phyloP scores from a whole-genome alignment of 176 grass and related monocot genomes.

The Canna indica region DNA sequence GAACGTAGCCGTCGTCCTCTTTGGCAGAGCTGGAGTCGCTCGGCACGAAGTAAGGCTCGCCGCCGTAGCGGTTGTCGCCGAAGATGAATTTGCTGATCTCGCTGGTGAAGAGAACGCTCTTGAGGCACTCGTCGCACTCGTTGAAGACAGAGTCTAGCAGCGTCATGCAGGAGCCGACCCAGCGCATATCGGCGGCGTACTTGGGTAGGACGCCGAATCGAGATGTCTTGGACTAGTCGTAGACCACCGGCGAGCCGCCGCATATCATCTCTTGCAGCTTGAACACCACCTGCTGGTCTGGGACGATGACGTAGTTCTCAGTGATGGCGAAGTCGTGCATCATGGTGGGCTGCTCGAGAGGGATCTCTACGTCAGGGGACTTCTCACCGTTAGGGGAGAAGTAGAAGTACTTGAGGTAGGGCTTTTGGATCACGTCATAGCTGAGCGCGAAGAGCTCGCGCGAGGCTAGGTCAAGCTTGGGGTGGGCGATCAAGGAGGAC shows the following conservation, averaged over 20 bases:
- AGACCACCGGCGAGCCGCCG: constrained; percentile 72
- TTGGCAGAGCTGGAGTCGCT: constrained; percentile 2
- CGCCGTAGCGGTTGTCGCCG: constrained; percentile 44
- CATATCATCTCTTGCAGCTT: too few relatives aligned
- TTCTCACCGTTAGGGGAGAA: constrained; percentile 55
- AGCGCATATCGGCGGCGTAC: constrained; percentile 39
- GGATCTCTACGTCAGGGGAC: constrained; percentile 52
- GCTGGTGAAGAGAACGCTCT: too few relatives aligned
- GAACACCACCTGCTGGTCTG: constrained; percentile 88
- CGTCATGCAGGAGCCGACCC: constrained; percentile 91
- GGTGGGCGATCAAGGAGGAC: constrained; percentile 75
- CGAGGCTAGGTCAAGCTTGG: constrained; percentile 67
- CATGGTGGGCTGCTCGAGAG: too few relatives aligned
- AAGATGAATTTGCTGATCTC: too few relatives aligned
- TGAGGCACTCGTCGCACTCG: too few relatives aligned
- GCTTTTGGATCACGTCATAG: constrained; percentile 54
- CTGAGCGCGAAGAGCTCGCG: too few relatives aligned
- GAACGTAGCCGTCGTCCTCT: constrained; percentile 71
- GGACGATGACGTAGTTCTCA: constrained; percentile 52
- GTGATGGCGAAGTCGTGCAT: constrained; percentile 88
- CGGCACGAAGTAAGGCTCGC: constrained; percentile 69
- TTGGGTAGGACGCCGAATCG: constrained; percentile 62
- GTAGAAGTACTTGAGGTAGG: constrained; percentile 83
- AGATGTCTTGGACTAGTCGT: constrained; percentile 43
- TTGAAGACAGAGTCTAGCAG: constrained; percentile 79